Base-by-base conservation (phyloP, 2,329 filamentous ascomycete genomes). In the Ophiocordyceps camponoti-floridani region DNA sequence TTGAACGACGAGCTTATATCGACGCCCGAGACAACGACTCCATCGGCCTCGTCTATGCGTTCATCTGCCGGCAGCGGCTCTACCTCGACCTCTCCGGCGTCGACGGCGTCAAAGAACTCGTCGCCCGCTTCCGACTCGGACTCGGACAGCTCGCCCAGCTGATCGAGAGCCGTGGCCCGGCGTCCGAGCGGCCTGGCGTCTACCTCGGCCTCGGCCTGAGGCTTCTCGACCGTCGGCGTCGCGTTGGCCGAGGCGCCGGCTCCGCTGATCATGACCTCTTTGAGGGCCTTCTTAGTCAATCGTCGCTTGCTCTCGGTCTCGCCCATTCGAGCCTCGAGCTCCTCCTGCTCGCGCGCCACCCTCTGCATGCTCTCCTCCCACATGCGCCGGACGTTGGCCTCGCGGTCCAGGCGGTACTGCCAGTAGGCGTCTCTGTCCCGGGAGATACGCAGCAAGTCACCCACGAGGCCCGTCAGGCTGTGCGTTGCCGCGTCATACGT, bases 321-420 rank as follows among this genome's bases (percentile, higher is more conserved):
- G 41, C 84, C 86, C 48, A 95, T 84, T 47, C 80, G 82, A 33
- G 77, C 84, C 58, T 96, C 86, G 1, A 98, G 72, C 44, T 87
- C 76, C 62, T 96, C 91, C 54, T 98, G 91, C 59, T 98, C 91
- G 46, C 78, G 79, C 16, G 88, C 91, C n/a, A 98, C 83, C 54
- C 88, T 80, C 10, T 91, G 87, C 91, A 98, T 95, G 62, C 88
- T 96, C 56, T 98, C 91, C 63, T 98, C 91, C 91, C 91, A 98
- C 77, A 98, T 84, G 47, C 84, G 81, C 35, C 91, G 79, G 64
- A 96, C 82, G 58, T 94, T 85, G 40, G 81, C 80, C 64, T 98
- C 91, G 45, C 87, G 81, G 52, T 94, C 88, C 38, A 98, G 69
- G 13, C 88, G 80, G 58, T 94, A 93, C 60, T 96, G 89, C 91